A percentile compares a stretch with the other conserved stretches of the same genome.
phyloP scores from a whole-genome alignment of 192 early-diverging fungal genomes.

The Coemansia umbellata region DNA sequence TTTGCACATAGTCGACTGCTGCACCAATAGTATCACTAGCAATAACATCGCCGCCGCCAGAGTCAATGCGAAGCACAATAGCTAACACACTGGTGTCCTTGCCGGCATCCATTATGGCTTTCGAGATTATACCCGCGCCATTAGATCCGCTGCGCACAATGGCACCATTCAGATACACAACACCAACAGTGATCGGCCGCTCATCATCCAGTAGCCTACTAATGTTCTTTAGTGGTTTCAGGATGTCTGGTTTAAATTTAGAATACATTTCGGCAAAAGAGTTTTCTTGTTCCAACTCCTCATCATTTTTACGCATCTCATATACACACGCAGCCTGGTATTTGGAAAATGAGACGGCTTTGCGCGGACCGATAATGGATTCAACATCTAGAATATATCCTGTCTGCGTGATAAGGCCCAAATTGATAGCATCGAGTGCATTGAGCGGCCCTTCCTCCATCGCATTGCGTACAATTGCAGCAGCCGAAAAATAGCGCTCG shows the following conservation, averaged over 20 bases:
- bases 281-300: not conserved
- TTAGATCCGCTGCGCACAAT: slow-evolving; percentile 51
- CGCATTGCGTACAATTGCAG: slow-evolving; percentile 45
- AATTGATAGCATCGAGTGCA: slow-evolving; percentile 47
- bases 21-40: slow-evolving; percentile 67
- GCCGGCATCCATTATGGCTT: slow-evolving; percentile 55
- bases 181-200: slow-evolving; percentile 50
- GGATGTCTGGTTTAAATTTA: not conserved
- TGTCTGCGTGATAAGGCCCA: slow-evolving; percentile 54
- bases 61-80: slow-evolving; percentile 68
- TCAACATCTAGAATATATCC: slow-evolving; percentile 51
- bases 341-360: not conserved
- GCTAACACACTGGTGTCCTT: slow-evolving; percentile 53
- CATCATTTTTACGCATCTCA: too few relatives aligned
- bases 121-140: slow-evolving; percentile 50
- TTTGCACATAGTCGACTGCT: slow-evolving; percentile 54
- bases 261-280: too few relatives aligned
- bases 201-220: too few relatives aligned
- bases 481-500: not conserved
- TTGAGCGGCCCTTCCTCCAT: slow-evolving; percentile 58
- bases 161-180: slow-evolving; percentile 59
- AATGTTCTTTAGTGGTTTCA: not conserved
- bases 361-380: slow-evolving; percentile 33
- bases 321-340: too few relatives aligned
- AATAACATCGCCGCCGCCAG: slow-evolving; percentile 64